Base-by-base conservation (phyloP, 1,284 basidiomycete species). In the Neonothopanus nambi region DNA sequence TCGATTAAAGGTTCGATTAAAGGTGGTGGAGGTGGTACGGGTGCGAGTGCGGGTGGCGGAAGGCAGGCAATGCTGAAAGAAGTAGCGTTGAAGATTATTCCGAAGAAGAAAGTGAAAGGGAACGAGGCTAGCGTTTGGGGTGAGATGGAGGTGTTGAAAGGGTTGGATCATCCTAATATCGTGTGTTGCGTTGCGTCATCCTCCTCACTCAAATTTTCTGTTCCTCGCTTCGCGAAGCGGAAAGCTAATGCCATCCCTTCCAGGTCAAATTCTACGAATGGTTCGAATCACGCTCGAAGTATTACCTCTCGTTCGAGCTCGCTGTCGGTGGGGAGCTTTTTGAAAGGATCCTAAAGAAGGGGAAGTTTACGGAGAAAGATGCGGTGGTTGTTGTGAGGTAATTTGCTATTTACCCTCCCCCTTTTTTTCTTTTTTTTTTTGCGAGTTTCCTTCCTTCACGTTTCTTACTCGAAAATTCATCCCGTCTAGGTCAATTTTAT, bases 181-280 rank as follows among this genome's bases (percentile, higher is more conserved):
- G 94, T 93, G 56, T 63, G 87, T 78, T 47, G 3, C 17, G 15
- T 24, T 20, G 20, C 8, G 6, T 52, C 11, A 40, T 21, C 13
- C n/a, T 13, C 5, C 23, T 37, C 18, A 13, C 3, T 28, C 28
- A n/a, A 18, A 40, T 8, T 6, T 3, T 8, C 17, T 23, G 38
- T 11, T 35, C 21, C 39, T 17, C 37, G 9, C 1, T 3, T 33
- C 30, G 30, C 13, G 30, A 11, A 13, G 30, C 2, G 9, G 30
- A 33, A 9, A 17, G 12, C 44, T 47, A 37, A 18, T 28, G n/a
- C 20, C 36, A 17, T 6, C 52, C 15, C 3, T 51, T 36, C 24
- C 69, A 89, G 89, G 92, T 96, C 62, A 93, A 93, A 66, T 92
- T 95, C 64, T 93, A 89, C 67, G 93, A 95, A 67, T 92, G 87